Conservation (phyloP, 768 basidiomycete species). For the Lactifluus hygrophoroides region DNA sequence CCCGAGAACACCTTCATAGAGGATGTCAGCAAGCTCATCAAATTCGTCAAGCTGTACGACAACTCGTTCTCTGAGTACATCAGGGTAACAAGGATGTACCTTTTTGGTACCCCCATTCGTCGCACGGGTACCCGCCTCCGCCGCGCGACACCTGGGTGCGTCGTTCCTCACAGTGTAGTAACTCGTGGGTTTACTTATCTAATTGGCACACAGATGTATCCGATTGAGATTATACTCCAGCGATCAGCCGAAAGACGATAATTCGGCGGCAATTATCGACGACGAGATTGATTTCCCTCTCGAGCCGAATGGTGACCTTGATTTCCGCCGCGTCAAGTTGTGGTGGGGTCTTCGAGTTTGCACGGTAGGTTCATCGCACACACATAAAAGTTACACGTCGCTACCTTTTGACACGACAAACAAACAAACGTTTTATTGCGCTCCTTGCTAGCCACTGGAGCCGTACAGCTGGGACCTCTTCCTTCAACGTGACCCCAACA, state of each 20-base stretch:
- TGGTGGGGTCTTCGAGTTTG: conserved; percentile 15
- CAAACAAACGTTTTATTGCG: neutral
- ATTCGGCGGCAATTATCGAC: neutral
- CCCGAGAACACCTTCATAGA: neutral
- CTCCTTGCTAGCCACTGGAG: conserved; percentile 2
- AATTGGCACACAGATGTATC: conserved; percentile 9
- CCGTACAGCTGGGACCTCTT: conserved; percentile 17
- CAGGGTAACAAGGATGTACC: conserved; percentile 11
- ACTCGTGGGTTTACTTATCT: neutral
- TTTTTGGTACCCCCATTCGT: conserved; percentile 17
- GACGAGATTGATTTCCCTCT: conserved; percentile 19
- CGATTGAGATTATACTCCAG: conserved; percentile 13
- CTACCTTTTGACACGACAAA: neutral
- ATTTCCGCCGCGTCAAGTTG: conserved; percentile 11
- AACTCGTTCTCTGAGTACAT: conserved; percentile 12
- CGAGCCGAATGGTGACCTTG: conserved; percentile 11
- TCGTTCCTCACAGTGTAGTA: neutral
- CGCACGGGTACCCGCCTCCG: neutral
- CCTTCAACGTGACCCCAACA: neutral
- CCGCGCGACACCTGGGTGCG: conserved; percentile 11
- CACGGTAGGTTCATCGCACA: conserved; percentile 1
- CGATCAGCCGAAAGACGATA: neutral
- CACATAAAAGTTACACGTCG: neutral
- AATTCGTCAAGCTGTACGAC: conserved; percentile 3
- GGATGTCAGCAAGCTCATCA: neutral